A percentile compares a stretch with the other conserved stretches of the same genome.
Evolutionary conservation across 257 asterid genomes (phyloP).

Genomic region (Penstemon barbatus): DNA sequence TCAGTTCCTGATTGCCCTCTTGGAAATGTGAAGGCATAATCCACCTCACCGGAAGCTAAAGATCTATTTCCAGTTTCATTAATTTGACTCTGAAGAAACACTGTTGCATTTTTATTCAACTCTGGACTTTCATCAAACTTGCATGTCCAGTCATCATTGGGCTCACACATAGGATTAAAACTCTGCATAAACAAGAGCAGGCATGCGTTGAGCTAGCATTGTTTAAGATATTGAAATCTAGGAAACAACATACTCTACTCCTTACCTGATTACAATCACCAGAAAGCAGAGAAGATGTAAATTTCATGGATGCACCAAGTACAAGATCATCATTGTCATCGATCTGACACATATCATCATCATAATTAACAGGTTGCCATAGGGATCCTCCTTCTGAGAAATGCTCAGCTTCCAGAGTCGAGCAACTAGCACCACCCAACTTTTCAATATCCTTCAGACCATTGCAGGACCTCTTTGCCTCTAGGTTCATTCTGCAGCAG

Average conservation of each 20-base stretch:
- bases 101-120: constrained; percentile 43
- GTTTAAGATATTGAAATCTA: background rate
- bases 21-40: constrained; percentile 68
- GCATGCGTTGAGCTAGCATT: constrained; percentile 22
- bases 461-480: constrained; percentile 53
- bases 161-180: constrained; percentile 90
- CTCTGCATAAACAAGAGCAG: constrained; percentile 51
- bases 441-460: constrained; percentile 64
- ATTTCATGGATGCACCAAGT: constrained; percentile 61
- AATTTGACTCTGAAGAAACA: constrained; percentile 45
- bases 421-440: constrained; percentile 51
- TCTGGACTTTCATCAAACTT: constrained; percentile 78
- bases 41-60: constrained; percentile 47
- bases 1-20: constrained; percentile 57
- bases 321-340: constrained; percentile 67
- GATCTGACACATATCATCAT: constrained; percentile 88
- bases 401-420: constrained; percentile 53
- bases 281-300: constrained; percentile 47
- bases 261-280: constrained; percentile 70
- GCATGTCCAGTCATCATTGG: constrained; percentile 75
- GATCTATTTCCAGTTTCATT: constrained; percentile 42
- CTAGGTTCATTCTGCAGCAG: constrained; percentile 63
- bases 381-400: constrained; percentile 49
- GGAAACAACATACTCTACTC: constrained; percentile 26
- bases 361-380: constrained; percentile 73